Conservation (phyloP, 805 yeast genomes). For the Jamesozyma rosinii region DNA sequence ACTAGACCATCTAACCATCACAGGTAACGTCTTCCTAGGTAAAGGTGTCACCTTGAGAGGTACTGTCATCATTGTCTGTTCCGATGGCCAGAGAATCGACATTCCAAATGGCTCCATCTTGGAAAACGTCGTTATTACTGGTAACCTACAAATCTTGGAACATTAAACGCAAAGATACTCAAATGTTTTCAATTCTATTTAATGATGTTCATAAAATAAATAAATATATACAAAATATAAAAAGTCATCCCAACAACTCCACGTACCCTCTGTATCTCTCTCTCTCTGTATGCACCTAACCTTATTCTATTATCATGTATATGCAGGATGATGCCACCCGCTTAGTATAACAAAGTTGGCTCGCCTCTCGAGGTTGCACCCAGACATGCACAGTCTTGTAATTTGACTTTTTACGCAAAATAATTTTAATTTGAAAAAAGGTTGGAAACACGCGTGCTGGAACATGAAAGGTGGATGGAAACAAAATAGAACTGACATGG, state of each 20-base stretch:
- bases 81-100: constrained; percentile 92
- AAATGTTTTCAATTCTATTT: too few relatives aligned
- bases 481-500: not conserved
- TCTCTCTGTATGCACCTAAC: too few relatives aligned
- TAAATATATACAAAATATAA: too few relatives aligned
- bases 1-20: constrained; percentile 92
- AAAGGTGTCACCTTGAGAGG: constrained; percentile 87
- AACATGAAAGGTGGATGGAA: not conserved
- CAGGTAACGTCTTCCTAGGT: constrained; percentile 92
- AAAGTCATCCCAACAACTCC: too few relatives aligned
- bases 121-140: constrained; percentile 95
- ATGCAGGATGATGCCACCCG: too few relatives aligned
- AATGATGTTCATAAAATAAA: not conserved
- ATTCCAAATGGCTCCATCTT: constrained; percentile 93
- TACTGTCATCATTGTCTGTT: constrained; percentile 93
- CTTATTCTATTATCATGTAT: too few relatives aligned
- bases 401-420: not conserved
- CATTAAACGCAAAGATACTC: constrained; percentile 6
- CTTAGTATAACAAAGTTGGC: too few relatives aligned
- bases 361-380: not conserved
- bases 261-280: too few relatives aligned
- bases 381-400: not conserved
- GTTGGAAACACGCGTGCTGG: not conserved
- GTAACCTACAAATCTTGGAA: constrained; percentile 72
- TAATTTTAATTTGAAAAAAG: not conserved